Conservation (phyloP, 2,329 filamentous ascomycete species). For the Alternaria arborescens region DNA sequence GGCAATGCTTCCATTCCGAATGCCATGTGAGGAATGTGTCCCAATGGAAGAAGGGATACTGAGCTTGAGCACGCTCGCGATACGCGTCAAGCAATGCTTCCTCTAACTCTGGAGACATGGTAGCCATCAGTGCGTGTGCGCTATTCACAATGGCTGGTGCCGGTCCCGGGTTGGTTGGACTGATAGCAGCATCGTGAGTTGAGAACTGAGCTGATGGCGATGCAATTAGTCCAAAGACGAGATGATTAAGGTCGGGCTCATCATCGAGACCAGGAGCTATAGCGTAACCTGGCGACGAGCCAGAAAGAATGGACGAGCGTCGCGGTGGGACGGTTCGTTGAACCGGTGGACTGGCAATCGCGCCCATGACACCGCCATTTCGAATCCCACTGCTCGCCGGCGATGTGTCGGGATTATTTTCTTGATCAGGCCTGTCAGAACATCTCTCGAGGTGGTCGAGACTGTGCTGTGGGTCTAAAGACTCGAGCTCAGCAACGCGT, state of each 20-base stretch:
- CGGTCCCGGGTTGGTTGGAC: neutral
- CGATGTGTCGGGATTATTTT: neutral
- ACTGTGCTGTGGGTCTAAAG: conserved; percentile 24
- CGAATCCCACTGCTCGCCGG: neutral
- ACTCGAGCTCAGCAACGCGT: conserved; percentile 28
- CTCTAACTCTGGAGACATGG: conserved; percentile 20
- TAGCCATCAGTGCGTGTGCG: conserved; percentile 17
- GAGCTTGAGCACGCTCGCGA: conserved; percentile 30
- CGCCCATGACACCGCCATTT: neutral
- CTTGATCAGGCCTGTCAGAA: neutral
- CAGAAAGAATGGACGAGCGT: conserved; percentile 11
- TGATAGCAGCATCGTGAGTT: neutral
- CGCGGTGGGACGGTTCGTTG: neutral
- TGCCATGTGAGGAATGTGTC: conserved; percentile 25
- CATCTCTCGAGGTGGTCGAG: conserved; percentile 18
- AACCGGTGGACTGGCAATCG: neutral
- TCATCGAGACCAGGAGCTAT: conserved; percentile 11
- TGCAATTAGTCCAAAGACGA: conserved; percentile 24
- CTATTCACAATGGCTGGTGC: neutral
- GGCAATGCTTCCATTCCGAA: conserved; percentile 22
- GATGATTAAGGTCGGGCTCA: conserved; percentile 19
- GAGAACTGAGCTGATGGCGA: conserved; percentile 17
- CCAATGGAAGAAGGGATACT: conserved; percentile 32
- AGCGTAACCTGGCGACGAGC: conserved; percentile 13
- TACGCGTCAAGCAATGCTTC: conserved; percentile 22